These are phyloP conservation scores for Takakia lepidozioides DNA, from an alignment of 225 moss, liverwort and hornwort species.

Conservation along the genomic window DNA sequence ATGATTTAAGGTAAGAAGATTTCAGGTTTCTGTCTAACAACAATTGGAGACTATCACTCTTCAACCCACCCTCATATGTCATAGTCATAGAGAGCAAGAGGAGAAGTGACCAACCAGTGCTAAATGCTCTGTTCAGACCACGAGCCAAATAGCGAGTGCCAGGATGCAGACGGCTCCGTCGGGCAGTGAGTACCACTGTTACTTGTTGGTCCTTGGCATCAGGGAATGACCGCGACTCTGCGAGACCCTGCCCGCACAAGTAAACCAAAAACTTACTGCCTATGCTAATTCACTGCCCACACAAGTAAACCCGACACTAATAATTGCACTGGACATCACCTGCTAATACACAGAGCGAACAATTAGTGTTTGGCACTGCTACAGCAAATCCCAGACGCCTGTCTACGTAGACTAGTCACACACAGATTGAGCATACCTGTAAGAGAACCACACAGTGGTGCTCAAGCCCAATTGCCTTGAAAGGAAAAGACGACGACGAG, in stretches of 20 bases:
- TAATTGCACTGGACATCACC: not conserved
- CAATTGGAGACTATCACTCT: too few species aligned
- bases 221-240: conserved; percentile 62
- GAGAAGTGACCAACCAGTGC: conserved; percentile 68
- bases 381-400: too few species aligned
- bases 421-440: conserved; percentile 41
- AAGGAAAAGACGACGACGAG: conserved; percentile 83
- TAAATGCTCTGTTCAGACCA: conserved; percentile 82
- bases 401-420: too few species aligned
- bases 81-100: not conserved
- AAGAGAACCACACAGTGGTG: conserved; percentile 83
- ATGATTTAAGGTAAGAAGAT: too few species aligned
- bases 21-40: too few species aligned
- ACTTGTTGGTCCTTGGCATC: conserved; percentile 36
- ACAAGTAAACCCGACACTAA: not conserved
- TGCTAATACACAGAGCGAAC: not conserved
- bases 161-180: conserved; percentile 94
- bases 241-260: conserved; percentile 95
- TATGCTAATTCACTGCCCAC: not conserved
- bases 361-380: too few species aligned
- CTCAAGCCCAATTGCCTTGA: conserved; percentile 67
- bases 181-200: conserved; percentile 74
- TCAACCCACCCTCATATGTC: not conserved
- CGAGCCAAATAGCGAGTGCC: conserved; percentile 97
- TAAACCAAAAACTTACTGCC: conserved; percentile 49